Conservation (phyloP, 2,329 filamentous ascomycete species). For the Xylaria polymorpha region DNA sequence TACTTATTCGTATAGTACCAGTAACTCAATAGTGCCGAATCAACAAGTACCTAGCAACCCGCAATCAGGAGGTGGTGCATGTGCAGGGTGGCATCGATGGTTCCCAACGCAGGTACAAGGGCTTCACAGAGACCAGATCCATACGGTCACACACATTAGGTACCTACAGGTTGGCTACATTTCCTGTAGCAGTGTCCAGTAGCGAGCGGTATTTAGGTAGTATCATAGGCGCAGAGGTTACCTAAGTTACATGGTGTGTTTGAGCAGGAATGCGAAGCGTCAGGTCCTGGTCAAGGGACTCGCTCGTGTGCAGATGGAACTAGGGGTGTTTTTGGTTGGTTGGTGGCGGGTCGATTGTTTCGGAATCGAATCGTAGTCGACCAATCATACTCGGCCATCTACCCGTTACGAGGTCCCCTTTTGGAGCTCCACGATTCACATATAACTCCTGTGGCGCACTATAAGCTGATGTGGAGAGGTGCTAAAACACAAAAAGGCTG, state of each 20-base stretch:
- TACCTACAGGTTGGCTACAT: neutral
- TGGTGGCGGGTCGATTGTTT: conserved; percentile 22
- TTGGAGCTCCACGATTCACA: neutral
- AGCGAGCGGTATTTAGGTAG: neutral
- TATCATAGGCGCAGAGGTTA: neutral
- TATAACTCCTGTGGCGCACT: neutral
- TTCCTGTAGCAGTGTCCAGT: neutral
- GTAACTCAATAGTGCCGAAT: neutral
- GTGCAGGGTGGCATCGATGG: neutral
- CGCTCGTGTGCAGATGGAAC: conserved; percentile 8
- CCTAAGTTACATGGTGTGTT: conserved; percentile 27
- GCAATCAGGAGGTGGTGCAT: conserved; percentile 1
- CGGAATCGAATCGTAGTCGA: conserved; percentile 11
- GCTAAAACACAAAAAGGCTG: neutral
- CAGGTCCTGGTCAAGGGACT: neutral
- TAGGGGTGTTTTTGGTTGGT: conserved; percentile 5
- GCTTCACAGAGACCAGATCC: neutral
- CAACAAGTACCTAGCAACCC: neutral
- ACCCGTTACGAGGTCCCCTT: neutral
- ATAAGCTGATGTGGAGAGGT: neutral
- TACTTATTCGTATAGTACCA: too few species aligned
- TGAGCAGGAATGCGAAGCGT: conserved; percentile 25
- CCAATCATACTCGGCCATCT: conserved; percentile 7
- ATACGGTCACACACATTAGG: neutral
- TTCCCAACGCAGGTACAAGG: conserved; percentile 10